phyloP scores from a whole-genome alignment of 2,329 filamentous ascomycete genomes.

The Epichloe gansuensis region DNA sequence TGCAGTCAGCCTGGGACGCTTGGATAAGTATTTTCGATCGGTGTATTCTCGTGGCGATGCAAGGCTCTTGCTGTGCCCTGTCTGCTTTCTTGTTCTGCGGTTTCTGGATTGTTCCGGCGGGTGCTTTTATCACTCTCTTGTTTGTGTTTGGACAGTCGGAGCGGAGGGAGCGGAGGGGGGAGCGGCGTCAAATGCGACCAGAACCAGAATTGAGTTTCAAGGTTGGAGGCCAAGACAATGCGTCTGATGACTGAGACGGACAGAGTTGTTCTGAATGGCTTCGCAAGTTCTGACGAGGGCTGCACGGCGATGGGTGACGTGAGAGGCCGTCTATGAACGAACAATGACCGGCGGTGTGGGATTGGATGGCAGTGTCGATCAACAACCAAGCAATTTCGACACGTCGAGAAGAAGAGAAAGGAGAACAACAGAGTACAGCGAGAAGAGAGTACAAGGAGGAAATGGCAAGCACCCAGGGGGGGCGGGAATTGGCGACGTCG shows the following conservation, averaged over 20 bases:
- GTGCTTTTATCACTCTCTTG: conserved; percentile 3
- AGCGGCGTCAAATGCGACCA: neutral
- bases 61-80: neutral
- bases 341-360: neutral
- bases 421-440: conserved; percentile 5
- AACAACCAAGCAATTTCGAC: neutral
- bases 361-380: neutral
- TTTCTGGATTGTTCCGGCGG: neutral
- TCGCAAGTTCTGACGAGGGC: conserved; percentile 1
- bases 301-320: neutral
- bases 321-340: conserved; percentile 2
- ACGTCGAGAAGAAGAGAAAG: conserved; percentile 1
- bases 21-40: neutral
- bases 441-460: conserved; percentile 6
- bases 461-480: conserved; percentile 10
- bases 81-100: neutral
- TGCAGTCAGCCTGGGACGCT: conserved; percentile 13
- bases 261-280: neutral
- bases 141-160: neutral
- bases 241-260: neutral
- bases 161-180: neutral
- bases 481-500: conserved; percentile 14
- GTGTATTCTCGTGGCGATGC: conserved; percentile 1
- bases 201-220: neutral
- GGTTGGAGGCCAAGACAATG: neutral